These are phyloP conservation scores for Blastocystis sp. DNA, from an alignment of 352 stramenopile species.

Conservation along the genomic window DNA sequence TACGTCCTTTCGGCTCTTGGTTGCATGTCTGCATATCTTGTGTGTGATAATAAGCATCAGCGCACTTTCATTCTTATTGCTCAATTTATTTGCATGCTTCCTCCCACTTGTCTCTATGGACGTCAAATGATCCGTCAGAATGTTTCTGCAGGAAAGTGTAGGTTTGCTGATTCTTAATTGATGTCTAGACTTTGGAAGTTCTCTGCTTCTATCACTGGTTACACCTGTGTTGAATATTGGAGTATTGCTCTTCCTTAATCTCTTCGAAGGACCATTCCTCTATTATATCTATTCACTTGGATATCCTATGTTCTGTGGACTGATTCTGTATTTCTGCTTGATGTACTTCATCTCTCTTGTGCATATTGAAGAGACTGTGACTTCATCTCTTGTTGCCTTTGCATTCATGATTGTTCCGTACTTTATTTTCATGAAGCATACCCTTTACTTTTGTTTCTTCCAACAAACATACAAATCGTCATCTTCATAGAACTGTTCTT, in stretches of 20 bases:
- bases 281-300: conserved; percentile 40
- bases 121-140: conserved; percentile 21
- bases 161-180: not conserved
- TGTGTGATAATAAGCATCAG: conserved; percentile 18
- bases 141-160: not conserved
- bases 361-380: conserved; percentile 41
- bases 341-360: conserved; percentile 64
- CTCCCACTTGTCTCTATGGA: not conserved
- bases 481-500: conserved; percentile 15
- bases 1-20: conserved; percentile 12
- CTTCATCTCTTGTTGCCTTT: not conserved
- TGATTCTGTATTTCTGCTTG: conserved; percentile 44
- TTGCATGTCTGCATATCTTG: conserved; percentile 54
- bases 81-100: not conserved
- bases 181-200: not conserved
- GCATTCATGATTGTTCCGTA: conserved; percentile 42
- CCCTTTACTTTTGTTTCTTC: conserved; percentile 39
- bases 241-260: conserved; percentile 12
- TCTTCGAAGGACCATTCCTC: not conserved
- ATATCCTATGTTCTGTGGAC: conserved; percentile 54
- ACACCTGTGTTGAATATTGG: conserved; percentile 6
- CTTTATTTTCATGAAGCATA: conserved; percentile 20
- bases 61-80: conserved; percentile 38
- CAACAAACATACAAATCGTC: not conserved
- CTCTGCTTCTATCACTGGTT: conserved; percentile 23